Evolutionary conservation across 768 basidiomycete species (phyloP).

Genomic region (Mycena vulgaris): DNA sequence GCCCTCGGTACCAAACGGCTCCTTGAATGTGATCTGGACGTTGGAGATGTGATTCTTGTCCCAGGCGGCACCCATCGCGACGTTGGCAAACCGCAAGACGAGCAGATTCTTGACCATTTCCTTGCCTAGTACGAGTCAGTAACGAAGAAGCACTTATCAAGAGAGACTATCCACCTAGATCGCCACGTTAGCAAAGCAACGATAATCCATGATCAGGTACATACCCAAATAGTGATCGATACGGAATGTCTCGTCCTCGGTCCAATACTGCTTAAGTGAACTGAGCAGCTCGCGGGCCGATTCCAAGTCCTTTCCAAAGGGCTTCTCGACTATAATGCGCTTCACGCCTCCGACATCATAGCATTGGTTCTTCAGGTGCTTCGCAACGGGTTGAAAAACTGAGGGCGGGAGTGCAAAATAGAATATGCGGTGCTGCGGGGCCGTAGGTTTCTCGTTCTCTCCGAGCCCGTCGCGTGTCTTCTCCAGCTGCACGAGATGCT

Average conservation of each 20-base stretch:
- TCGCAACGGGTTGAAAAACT: conserved; percentile 93
- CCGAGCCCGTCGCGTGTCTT: too few species aligned
- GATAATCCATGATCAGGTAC: too few species aligned
- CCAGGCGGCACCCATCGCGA: conserved; percentile 91
- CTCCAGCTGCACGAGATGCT: too few species aligned
- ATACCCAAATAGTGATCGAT: conserved; percentile 96
- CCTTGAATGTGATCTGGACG: conserved; percentile 99
- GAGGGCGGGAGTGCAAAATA: conserved; percentile 98
- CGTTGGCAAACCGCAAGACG: conserved; percentile 95
- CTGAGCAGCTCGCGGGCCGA: conserved; percentile 85
- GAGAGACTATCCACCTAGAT: too few species aligned
- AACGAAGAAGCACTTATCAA: too few species aligned
- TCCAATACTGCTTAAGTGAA: conserved; percentile 90
- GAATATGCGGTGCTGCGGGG: conserved; percentile 83
- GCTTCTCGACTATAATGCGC: conserved; percentile 98
- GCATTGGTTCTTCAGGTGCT: conserved; percentile 85
- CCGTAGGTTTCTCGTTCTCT: background rate
- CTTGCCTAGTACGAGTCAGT: conserved; percentile 65
- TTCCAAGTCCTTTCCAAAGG: conserved; percentile 95
- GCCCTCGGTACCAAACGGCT: conserved; percentile 99
- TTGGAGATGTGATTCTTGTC: conserved; percentile 97
- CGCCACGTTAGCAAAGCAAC: too few species aligned
- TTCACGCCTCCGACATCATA: conserved; percentile 83
- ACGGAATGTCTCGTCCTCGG: conserved; percentile 97
- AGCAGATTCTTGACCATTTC: conserved; percentile 99